These are phyloP conservation scores for Pelargonium fulgidum DNA, from an alignment of 441 rosid species.

Conservation along the genomic window DNA sequence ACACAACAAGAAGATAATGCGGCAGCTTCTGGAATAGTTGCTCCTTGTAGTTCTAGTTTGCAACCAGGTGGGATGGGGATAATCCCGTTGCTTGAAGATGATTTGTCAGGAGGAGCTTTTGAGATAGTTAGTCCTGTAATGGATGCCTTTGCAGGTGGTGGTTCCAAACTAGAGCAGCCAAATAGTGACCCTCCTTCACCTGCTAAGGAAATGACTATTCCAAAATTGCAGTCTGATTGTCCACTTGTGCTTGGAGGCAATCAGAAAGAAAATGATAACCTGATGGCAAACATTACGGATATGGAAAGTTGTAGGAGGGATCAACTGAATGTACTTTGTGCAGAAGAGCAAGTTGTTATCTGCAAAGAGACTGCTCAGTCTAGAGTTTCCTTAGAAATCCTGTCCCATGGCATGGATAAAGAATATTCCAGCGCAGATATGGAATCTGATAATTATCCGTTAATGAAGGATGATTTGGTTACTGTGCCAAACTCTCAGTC, in stretches of 20 bases:
- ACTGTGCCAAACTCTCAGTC: conserved; percentile 25
- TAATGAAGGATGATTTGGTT: conserved; percentile 29
- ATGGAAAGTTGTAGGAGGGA: conserved; percentile 6
- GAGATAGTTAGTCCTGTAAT: conserved; percentile 26
- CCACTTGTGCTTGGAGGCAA: conserved; percentile 28
- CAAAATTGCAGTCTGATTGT: conserved; percentile 20
- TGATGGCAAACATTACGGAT: conserved; percentile 14
- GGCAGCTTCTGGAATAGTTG: conserved; percentile 23
- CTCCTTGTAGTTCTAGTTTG: conserved; percentile 22
- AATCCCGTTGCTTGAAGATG: conserved; percentile 18
- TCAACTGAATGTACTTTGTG: not conserved
- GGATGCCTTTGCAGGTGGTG: conserved; percentile 29
- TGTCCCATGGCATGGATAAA: not conserved
- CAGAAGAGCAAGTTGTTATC: not conserved
- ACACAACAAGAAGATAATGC: conserved; percentile 25
- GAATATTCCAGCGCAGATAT: conserved; percentile 3
- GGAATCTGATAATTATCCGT: conserved; percentile 8
- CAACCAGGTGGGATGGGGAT: conserved; percentile 18
- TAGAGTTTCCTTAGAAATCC: not conserved
- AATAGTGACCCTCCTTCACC: conserved; percentile 27
- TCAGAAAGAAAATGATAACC: conserved; percentile 28
- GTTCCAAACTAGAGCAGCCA: conserved; percentile 23
- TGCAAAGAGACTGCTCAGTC: conserved; percentile 5
- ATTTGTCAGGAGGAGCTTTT: conserved; percentile 27
- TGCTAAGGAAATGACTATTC: conserved; percentile 29